These are phyloP conservation scores for Huntiella bhutanensis DNA, from an alignment of 2,329 filamentous ascomycete species.

Conservation along the genomic window DNA sequence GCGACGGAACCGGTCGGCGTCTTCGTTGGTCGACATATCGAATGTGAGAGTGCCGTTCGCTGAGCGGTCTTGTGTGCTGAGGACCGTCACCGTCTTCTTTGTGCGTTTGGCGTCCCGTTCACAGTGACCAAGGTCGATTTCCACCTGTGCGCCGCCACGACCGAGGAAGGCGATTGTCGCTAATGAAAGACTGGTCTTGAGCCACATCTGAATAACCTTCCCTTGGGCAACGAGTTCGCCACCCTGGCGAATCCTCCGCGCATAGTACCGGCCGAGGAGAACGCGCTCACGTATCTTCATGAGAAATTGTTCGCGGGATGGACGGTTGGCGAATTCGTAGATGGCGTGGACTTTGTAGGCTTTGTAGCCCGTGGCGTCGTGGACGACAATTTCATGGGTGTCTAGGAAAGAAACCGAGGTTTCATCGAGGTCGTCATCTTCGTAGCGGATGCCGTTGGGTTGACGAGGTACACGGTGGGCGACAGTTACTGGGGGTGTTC, in stretches of 20 bases:
- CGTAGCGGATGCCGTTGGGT: constrained; percentile 7
- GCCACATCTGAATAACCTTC: constrained; percentile 9
- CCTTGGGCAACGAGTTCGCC: constrained; percentile 6
- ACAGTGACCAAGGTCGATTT: constrained; percentile 7
- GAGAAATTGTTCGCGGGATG: constrained; percentile 9
- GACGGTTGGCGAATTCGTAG: constrained; percentile 8
- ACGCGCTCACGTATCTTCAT: constrained; percentile 10
- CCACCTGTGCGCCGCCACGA: constrained; percentile 8
- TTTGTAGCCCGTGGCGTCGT: constrained; percentile 8
- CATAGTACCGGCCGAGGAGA: constrained; percentile 6
- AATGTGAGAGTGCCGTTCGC: constrained; percentile 3
- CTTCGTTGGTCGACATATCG: constrained; percentile 7
- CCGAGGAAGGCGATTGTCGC: constrained; percentile 9
- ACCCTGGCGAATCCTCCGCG: constrained; percentile 4
- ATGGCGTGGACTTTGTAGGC: constrained; percentile 8
- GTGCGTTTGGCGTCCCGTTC: constrained; percentile 5
- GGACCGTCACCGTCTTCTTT: constrained; percentile 5
- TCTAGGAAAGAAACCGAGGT: constrained; percentile 9
- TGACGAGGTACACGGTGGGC: constrained; percentile 7
- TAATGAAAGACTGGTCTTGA: constrained; percentile 6
- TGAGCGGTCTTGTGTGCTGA: constrained; percentile 4
- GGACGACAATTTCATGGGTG: constrained; percentile 7
- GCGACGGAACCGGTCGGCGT: constrained; percentile 8
- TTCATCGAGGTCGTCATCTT: constrained; percentile 9
- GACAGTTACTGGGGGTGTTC: constrained; percentile 2